These are phyloP conservation scores for Massarina eburnea DNA, from an alignment of 2,329 filamentous ascomycete genomes.

Conservation along the genomic window DNA sequence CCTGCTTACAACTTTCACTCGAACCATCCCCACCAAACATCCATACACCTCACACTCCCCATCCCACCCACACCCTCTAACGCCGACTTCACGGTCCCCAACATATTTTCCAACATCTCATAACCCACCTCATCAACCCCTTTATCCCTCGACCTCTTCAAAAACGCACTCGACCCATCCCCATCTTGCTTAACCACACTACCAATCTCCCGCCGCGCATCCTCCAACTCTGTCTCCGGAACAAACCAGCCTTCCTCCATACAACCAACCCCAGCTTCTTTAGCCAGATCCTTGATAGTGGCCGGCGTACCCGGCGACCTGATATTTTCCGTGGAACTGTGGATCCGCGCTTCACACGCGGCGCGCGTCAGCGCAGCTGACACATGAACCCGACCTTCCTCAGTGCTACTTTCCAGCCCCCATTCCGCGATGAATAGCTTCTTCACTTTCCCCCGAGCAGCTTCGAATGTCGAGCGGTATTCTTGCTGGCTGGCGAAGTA, in stretches of 20 bases:
- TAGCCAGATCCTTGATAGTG: conserved; percentile 43
- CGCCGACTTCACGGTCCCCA: background rate
- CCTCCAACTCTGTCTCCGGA: conserved; percentile 42
- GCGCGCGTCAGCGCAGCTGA: conserved; percentile 53
- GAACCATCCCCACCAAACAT: conserved; percentile 3
- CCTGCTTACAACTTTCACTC: background rate
- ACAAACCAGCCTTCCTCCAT: conserved; percentile 42
- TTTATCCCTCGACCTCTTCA: background rate
- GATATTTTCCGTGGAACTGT: conserved; percentile 49
- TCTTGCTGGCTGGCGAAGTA: conserved; percentile 51
- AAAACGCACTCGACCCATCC: background rate
- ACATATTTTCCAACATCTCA: background rate
- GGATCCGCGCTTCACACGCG: conserved; percentile 47
- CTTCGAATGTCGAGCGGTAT: conserved; percentile 42
- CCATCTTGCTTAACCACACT: background rate
- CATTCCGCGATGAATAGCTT: conserved; percentile 52
- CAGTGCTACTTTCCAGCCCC: conserved; percentile 45
- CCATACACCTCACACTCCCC: conserved; percentile 1
- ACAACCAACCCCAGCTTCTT: conserved; percentile 43
- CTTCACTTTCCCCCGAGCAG: conserved; percentile 38
- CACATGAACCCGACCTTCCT: conserved; percentile 51
- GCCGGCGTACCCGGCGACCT: conserved; percentile 49
- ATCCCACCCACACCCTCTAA: background rate
- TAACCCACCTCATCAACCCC: background rate
- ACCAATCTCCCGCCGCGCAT: conserved; percentile 47